Evolutionary conservation across 2,329 filamentous ascomycete genomes (phyloP).

Genomic region (Nemania abortiva): DNA sequence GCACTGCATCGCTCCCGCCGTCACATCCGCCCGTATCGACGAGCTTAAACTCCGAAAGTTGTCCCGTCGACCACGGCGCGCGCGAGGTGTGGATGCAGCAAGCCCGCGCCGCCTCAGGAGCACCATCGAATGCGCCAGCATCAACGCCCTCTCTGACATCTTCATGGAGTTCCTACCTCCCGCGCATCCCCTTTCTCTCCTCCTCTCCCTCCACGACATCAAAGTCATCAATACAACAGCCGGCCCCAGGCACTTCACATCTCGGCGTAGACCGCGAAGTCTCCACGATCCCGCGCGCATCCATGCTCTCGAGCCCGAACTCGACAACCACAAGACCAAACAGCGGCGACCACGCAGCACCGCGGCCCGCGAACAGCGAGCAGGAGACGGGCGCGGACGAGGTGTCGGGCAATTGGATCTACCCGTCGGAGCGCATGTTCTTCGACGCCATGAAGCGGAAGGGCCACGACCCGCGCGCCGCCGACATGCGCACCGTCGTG

Average conservation of each 20-base stretch:
- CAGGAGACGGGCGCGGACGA: conserved; percentile 78
- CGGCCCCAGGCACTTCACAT: conserved; percentile 22
- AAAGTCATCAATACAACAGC: conserved; percentile 26
- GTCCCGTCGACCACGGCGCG: conserved; percentile 77
- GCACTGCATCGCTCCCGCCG: conserved; percentile 47
- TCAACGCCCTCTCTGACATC: conserved; percentile 52
- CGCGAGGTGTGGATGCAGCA: conserved; percentile 73
- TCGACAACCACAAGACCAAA: no score
- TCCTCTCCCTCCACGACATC: conserved; percentile 35
- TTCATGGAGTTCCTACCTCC: conserved; percentile 60
- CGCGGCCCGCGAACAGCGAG: conserved; percentile 74
- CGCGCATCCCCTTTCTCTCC: conserved; percentile 58
- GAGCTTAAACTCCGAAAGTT: conserved; percentile 55
- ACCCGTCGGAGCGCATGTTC: conserved; percentile 97
- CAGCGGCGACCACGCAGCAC: conserved; percentile 35
- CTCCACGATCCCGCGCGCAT: conserved; percentile 80
- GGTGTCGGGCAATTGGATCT: conserved; percentile 90
- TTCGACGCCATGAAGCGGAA: conserved; percentile 97
- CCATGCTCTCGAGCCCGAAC: conserved; percentile 52
- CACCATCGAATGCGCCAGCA: conserved; percentile 48
- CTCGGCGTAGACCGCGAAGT: conserved; percentile 78
- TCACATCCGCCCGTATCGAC: conserved; percentile 45
- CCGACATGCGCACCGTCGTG: conserved; percentile 91
- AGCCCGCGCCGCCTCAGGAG: conserved; percentile 40
- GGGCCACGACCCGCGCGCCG: conserved; percentile 75